Conservation (phyloP, 805 yeast genomes). For the Yamadazyma philogaea region DNA sequence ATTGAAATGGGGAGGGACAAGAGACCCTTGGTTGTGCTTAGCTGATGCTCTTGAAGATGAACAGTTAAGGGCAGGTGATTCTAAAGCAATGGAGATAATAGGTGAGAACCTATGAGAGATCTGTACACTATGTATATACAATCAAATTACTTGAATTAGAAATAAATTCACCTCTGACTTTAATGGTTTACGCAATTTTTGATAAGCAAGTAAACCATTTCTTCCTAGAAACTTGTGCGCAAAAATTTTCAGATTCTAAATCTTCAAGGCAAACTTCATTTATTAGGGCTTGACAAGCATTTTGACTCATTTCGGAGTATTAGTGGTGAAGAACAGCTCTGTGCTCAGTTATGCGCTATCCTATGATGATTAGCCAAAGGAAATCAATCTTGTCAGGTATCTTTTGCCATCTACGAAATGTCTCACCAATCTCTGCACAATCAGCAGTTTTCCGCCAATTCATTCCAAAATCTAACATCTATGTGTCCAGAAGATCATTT, state of each 20-base stretch:
- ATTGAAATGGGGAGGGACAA: slow-evolving; percentile 90
- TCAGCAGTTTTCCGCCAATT: not conserved
- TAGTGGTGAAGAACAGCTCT: not conserved
- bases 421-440: slow-evolving; percentile 2
- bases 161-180: slow-evolving; percentile 4
- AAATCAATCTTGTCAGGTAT: not conserved
- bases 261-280: not conserved
- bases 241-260: slow-evolving; percentile 8
- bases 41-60: slow-evolving; percentile 73
- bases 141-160: not conserved
- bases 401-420: not conserved
- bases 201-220: not conserved
- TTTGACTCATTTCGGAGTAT: not conserved
- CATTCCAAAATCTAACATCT: not conserved
- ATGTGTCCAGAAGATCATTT: slow-evolving; percentile 1
- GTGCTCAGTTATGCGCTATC: not conserved
- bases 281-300: not conserved
- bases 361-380: not conserved
- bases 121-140: not conserved
- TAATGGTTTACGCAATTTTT: too few relatives aligned
- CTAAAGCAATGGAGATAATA: slow-evolving; percentile 59
- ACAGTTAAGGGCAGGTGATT: slow-evolving; percentile 62
- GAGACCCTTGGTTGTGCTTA: slow-evolving; percentile 83
- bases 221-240: not conserved
- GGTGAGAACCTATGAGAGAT: slow-evolving; percentile 7